Conservation (phyloP, 2,329 filamentous ascomycete genomes). For the Ophiostoma angusticollis region DNA sequence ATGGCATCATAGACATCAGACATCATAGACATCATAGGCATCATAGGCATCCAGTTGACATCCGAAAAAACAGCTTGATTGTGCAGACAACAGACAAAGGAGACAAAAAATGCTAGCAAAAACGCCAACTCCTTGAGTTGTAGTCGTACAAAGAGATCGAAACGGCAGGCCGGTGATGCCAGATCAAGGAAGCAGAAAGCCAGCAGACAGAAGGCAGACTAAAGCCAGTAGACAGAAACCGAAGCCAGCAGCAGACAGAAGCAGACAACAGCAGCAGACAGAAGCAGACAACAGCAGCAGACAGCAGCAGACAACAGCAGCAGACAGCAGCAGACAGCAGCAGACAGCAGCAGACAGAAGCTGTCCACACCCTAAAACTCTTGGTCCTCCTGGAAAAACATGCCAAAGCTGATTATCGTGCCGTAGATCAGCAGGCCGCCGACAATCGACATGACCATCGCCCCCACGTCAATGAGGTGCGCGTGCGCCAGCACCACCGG, state of each 20-base stretch:
- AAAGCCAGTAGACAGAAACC: slow-evolving; percentile 2
- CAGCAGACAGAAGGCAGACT: background rate
- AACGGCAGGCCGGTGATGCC: too few species aligned
- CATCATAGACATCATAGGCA: too few species aligned
- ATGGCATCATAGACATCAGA: too few species aligned
- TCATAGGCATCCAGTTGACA: too few species aligned
- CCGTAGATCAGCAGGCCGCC: slow-evolving; percentile 92
- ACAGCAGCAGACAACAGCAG: background rate
- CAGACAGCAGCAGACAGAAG: background rate
- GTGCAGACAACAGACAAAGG: too few species aligned
- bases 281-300: background rate
- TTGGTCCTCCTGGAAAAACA: slow-evolving; percentile 97
- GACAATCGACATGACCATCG: slow-evolving; percentile 89
- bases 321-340: too few species aligned
- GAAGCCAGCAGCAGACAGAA: too few species aligned
- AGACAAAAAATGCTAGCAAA: too few species aligned
- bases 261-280: too few species aligned
- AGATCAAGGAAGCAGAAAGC: background rate
- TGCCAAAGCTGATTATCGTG: slow-evolving; percentile 93
- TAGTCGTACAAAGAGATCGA: background rate
- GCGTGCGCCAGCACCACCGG: slow-evolving; percentile 82
- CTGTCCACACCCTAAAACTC: slow-evolving; percentile 63
- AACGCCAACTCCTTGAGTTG: too few species aligned
- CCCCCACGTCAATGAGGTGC: slow-evolving; percentile 65
- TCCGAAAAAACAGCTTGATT: too few species aligned